phyloP scores from a whole-genome alignment of 179 eudicot genomes.

The Beta lomatogona region DNA sequence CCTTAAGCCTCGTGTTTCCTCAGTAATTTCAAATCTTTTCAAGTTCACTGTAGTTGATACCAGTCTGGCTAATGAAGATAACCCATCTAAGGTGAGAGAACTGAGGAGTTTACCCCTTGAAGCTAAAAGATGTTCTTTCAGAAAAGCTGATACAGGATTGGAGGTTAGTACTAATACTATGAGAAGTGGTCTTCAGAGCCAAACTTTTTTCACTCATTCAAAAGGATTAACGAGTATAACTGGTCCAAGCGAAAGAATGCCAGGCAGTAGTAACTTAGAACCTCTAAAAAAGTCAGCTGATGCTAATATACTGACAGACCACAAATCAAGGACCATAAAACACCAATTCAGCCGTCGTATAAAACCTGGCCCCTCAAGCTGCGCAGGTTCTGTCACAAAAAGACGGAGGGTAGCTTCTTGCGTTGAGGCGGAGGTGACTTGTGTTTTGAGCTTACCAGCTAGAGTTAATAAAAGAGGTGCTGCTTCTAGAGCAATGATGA shows the following conservation, averaged over 20 bases:
- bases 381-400: conserved; percentile 31
- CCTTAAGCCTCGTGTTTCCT: conserved; percentile 53
- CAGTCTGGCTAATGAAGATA: conserved; percentile 39
- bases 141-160: conserved; percentile 16
- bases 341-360: conserved; percentile 40
- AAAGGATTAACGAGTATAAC: conserved; percentile 12
- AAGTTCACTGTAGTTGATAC: conserved; percentile 58
- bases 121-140: conserved; percentile 19
- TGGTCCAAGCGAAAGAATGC: conserved; percentile 13
- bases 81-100: conserved; percentile 40
- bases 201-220: conserved; percentile 5
- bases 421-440: conserved; percentile 32
- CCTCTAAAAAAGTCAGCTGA: conserved; percentile 12
- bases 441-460: conserved; percentile 47
- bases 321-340: conserved; percentile 37
- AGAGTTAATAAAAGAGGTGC: background rate
- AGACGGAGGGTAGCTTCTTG: conserved; percentile 39
- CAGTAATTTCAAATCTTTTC: conserved; percentile 26
- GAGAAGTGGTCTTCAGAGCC: conserved; percentile 20
- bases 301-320: conserved; percentile 21
- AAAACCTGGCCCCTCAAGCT: conserved; percentile 21
- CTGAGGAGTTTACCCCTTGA: conserved; percentile 48
- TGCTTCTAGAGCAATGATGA: background rate
- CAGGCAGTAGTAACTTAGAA: conserved; percentile 20
- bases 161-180: conserved; percentile 27